A percentile compares a stretch with the other conserved stretches of the same genome.
These are phyloP conservation scores for Triadica sebifera DNA, from an alignment of 345 rosid species.

Conservation along the genomic window DNA sequence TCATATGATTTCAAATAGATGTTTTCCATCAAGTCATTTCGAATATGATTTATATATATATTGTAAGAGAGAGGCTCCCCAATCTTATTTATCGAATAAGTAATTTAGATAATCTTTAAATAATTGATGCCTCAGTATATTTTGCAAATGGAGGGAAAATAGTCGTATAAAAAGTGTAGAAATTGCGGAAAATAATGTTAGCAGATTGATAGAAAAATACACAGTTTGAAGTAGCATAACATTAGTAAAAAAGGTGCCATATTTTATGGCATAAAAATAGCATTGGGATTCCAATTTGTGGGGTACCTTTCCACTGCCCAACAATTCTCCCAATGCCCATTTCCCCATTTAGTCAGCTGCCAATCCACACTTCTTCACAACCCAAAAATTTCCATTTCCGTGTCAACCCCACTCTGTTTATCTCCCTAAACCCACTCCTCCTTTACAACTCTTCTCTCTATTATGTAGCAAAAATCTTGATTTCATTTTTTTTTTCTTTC, in stretches of 20 bases:
- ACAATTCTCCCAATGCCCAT: background rate
- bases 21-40: no score
- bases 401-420: conserved; percentile 2
- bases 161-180: no score
- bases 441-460: background rate
- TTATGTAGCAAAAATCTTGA: background rate
- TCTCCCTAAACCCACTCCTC: background rate
- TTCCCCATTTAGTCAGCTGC: background rate
- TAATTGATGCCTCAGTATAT: no score
- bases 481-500: background rate
- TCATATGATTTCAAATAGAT: no score
- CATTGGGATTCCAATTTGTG: conserved; percentile 38
- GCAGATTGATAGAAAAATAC: no score
- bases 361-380: background rate
- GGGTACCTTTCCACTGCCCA: conserved; percentile 21
- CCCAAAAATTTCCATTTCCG: background rate
- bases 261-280: background rate
- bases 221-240: background rate
- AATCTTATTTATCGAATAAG: no score
- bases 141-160: no score
- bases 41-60: no score
- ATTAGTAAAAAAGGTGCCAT: background rate
- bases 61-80: no score
- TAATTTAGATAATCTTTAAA: no score
- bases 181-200: no score